phyloP scores from a whole-genome alignment of 1,284 basidiomycete genomes.

The Pterulicium gracile region DNA sequence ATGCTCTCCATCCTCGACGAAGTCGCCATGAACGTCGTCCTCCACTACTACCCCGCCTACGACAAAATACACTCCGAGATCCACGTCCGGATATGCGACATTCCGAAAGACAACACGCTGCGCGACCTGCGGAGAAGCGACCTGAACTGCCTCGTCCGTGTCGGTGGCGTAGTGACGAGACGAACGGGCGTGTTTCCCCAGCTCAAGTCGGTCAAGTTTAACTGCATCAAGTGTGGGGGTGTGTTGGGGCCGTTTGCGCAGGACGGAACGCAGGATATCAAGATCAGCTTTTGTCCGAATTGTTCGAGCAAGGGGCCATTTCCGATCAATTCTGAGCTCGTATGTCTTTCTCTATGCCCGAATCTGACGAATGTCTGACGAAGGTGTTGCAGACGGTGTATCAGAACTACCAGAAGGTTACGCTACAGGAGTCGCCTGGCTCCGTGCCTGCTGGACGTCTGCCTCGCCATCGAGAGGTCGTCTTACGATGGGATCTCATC shows the following conservation, averaged over 20 bases:
- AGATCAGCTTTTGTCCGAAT: conserved; percentile 88
- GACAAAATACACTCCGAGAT: conserved; percentile 97
- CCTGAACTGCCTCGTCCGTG: conserved; percentile 91
- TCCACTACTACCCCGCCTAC: conserved; percentile 94
- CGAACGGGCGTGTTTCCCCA: conserved; percentile 97
- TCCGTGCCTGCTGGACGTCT: conserved; percentile 95
- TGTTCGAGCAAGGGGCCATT: conserved; percentile 95
- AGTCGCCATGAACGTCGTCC: conserved; percentile 88
- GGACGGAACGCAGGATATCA: conserved; percentile 91
- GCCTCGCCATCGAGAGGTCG: conserved; percentile 92
- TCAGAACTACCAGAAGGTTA: conserved; percentile 99
- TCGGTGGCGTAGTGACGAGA: conserved; percentile 95
- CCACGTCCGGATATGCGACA: conserved; percentile 92
- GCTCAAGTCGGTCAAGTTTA: conserved; percentile 98
- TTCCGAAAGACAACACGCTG: conserved; percentile 83
- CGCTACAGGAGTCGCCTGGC: conserved; percentile 96
- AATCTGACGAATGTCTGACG: conserved; percentile 1
- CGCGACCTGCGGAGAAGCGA: conserved; percentile 90
- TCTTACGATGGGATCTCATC: conserved; percentile 96
- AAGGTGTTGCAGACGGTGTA: conserved; percentile 76
- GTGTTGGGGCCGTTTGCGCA: conserved; percentile 96
- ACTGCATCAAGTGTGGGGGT: conserved; percentile 88
- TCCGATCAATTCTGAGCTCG: conserved; percentile 92
- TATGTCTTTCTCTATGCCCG: conserved; percentile 19
- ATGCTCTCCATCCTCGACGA: conserved; percentile 96